Evolutionary conservation across 2,329 filamentous ascomycete species (phyloP).

Genomic region (Pseudogymnoascus sp.): DNA sequence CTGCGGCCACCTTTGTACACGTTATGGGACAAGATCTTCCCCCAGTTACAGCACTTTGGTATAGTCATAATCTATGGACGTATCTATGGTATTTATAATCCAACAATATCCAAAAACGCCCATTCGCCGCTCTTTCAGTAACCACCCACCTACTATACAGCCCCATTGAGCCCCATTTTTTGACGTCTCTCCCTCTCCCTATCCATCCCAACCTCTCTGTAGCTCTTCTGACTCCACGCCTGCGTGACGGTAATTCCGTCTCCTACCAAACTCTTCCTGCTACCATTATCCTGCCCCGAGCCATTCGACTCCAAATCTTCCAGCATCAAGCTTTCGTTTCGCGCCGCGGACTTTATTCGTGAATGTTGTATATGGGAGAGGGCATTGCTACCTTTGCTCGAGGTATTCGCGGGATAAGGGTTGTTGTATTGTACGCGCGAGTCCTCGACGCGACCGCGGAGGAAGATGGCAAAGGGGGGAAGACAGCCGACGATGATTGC

Average conservation of each 20-base stretch:
- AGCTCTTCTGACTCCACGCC: not conserved
- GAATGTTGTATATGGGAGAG: not conserved
- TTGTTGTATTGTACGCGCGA: not conserved
- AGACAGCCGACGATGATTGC: conserved; percentile 18
- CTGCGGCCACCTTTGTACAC: not conserved
- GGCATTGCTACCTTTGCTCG: not conserved
- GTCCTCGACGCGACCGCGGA: conserved; percentile 13
- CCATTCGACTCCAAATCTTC: conserved; percentile 12
- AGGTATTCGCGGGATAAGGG: not conserved
- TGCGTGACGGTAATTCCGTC: conserved; percentile 1
- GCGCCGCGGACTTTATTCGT: conserved; percentile 11
- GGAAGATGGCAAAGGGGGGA: conserved; percentile 18
- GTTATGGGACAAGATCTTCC: not conserved
- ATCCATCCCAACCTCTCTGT: not conserved
- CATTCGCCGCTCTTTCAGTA: not conserved
- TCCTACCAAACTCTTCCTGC: conserved; percentile 12
- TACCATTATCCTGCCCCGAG: not conserved
- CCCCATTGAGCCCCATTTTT: not conserved
- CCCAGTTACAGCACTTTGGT: not conserved
- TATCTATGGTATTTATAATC: not conserved
- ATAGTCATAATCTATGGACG: not conserved
- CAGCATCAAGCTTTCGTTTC: conserved; percentile 13
- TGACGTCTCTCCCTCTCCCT: not conserved
- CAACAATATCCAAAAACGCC: not conserved
- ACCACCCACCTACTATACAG: not conserved